Base-by-base conservation (phyloP, 208 protist genomes). In the Leishmania major region DNA sequence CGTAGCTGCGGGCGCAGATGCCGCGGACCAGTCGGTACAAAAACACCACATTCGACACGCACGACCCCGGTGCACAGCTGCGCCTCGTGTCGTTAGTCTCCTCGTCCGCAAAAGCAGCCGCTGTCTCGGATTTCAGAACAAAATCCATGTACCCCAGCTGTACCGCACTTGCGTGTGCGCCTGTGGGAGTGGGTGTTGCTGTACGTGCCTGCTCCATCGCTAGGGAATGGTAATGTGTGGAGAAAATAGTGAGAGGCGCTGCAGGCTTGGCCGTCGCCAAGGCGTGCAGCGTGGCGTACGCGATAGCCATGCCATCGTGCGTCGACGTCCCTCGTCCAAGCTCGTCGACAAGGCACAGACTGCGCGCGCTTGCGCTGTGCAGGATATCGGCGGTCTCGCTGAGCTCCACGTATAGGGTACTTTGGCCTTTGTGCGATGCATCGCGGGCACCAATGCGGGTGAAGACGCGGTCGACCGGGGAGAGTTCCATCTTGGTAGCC, bases 331-430 rank as follows among this genome's bases (percentile, higher is more conserved):
- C 98, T n/a, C 99, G 74, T 37, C 99, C 99, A 3, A 99, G 93
- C 89, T 99, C 99, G 85, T 99, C 99, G 15, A 99, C 83, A 62
- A 99, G 98, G 79, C 99, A 99, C 43, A 99, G 90, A 57, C 97
- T 99, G 60, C 92, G 85, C 7, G 67, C 72, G 8, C 94, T 99
- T 11, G 99, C 98, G 82, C 97, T 71, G 40, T 90, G 79, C 55
- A 99, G 86, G 40, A 99, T 97, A 35, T 94, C 90, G 10, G 93
- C 88, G 8, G 96, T 98, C 79, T 98, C 95, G 74, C 91, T 95
- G 31, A 99, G 90, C 80, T 99, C 99, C 22, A 99, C 98, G 86
- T 98, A 99, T 69, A 99, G 99, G 6, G 99, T 99, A 70, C 98
- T 99, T 80, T 99, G 97, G 8, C 99, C 99, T 28, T 94, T 94